phyloP scores from a whole-genome alignment of 176 grass and related monocot species.

The Aegilops sharonensis region DNA sequence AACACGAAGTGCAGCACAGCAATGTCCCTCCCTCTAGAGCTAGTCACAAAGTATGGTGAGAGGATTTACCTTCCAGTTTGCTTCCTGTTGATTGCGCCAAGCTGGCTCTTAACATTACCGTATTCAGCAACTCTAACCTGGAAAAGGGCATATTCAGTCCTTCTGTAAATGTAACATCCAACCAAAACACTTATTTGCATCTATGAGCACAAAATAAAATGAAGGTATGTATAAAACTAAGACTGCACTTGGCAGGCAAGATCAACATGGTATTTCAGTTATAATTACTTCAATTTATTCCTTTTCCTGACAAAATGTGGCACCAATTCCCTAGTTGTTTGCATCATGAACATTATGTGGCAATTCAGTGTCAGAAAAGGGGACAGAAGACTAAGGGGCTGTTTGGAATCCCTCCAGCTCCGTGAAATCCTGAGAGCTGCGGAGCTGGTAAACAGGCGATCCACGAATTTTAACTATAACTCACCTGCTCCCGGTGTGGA shows the following conservation, averaged over 20 bases:
- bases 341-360: neutral
- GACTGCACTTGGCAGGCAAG: neutral
- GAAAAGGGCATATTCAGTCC: neutral
- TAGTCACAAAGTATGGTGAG: neutral
- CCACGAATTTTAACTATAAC: no score
- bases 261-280: neutral
- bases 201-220: neutral
- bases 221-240: no score
- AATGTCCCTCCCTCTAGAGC: neutral
- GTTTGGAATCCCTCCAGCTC: no score
- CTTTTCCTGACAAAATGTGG: neutral
- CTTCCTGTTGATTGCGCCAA: constrained; percentile 93
- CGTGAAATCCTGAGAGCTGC: no score
- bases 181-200: neutral
- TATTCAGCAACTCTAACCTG: constrained; percentile 86
- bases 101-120: constrained; percentile 93
- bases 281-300: neutral
- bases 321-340: neutral
- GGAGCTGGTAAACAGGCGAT: no score
- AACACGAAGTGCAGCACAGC: no score
- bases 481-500: no score
- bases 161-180: constrained; percentile 11
- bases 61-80: constrained; percentile 87
- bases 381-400: neutral
- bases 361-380: neutral